Base-by-base conservation (phyloP, 805 yeast species). In the Candida adriatica region DNA sequence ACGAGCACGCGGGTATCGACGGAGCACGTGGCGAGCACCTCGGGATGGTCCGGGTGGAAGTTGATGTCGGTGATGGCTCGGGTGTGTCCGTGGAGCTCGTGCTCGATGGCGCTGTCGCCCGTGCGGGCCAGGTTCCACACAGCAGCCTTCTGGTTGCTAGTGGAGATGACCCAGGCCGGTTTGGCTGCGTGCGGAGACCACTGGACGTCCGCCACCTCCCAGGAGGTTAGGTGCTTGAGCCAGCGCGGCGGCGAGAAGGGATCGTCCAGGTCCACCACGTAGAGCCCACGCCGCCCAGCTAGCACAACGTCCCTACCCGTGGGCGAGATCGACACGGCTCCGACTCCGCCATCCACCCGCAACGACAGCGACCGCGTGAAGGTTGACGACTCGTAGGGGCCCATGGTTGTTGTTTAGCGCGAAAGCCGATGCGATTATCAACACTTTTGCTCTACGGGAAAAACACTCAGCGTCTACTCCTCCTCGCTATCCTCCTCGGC, bases 121-220 rank as follows among this genome's bases (percentile, higher is more conserved):
- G 59, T 55, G 42, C 90, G 61, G 1, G 83, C 76, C 38, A 92
- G 58, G 57, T 92, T 90, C 98, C 98, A 92, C 5, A 92, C 74
- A 50, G 92, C 66, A 1, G 95, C 97, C 59, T 90, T 90, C 52
- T 90, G 98, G 55, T 90, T 92, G 2, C 95, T 81, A 0, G 97
- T 86, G 1, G 95, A 84, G 1, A 90, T 80, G 26, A 92, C 85
- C 95, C 96, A 88, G 6, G 80, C 67, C 1, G 95, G 90, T 43
- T 83, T 84, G 2, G 78, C 68, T 6, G 70, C 65, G 52, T 92
- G 96, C 0, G 96, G 96, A 3, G 94, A 84, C 97, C 98, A 92
- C 56, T 92, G 97, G 2, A 90, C 96, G 54, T 90, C 96, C 0
- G 98, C 96, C 4, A 92, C 98, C 55, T 92, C 97, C 97, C 97